Percentiles rank a stretch among this genome's conserved stretches.
These are phyloP conservation scores for Annona cherimola DNA, from an alignment of 164 flowering plant genomes.

Conservation along the genomic window DNA sequence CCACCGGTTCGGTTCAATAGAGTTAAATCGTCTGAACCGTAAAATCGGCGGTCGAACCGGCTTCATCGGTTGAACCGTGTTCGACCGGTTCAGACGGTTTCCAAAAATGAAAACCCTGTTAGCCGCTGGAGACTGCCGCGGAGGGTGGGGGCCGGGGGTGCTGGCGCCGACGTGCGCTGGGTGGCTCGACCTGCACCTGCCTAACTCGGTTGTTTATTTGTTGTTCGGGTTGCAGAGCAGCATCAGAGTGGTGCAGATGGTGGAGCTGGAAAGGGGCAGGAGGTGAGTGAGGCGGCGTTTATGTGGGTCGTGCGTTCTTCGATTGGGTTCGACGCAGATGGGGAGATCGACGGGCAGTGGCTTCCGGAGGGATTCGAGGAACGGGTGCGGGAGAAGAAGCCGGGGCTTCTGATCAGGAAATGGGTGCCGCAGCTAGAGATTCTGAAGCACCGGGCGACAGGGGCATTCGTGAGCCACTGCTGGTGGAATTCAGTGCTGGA, in stretches of 20 bases:
- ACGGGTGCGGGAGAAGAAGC: conserved; percentile 19
- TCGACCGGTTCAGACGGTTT: too few species aligned
- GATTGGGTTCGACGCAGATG: conserved; percentile 29
- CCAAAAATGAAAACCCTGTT: too few species aligned
- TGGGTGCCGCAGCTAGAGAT: conserved; percentile 58
- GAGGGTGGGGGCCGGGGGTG: too few species aligned
- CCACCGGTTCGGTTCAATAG: too few species aligned
- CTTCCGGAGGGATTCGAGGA: conserved; percentile 48
- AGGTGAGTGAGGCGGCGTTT: conserved; percentile 39
- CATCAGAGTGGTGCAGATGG: conserved; percentile 31
- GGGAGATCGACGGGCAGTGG: not conserved
- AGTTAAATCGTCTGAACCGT: too few species aligned
- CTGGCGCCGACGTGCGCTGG: conserved; percentile 15
- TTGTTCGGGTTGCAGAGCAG: conserved; percentile 56
- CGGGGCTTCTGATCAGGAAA: conserved; percentile 37
- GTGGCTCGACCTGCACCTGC: conserved; percentile 52
- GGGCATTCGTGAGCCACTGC: conserved; percentile 58
- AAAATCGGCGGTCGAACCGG: too few species aligned
- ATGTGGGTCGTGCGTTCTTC: conserved; percentile 61
- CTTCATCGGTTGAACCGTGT: too few species aligned
- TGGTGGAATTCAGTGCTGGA: conserved; percentile 63
- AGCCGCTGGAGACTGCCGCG: too few species aligned
- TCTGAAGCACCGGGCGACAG: conserved; percentile 35
- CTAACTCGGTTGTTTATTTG: conserved; percentile 42
- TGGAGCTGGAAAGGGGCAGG: conserved; percentile 46